Evolutionary conservation across 2,329 filamentous ascomycete species (phyloP).

Genomic region (Teratosphaeriaceae sp.): DNA sequence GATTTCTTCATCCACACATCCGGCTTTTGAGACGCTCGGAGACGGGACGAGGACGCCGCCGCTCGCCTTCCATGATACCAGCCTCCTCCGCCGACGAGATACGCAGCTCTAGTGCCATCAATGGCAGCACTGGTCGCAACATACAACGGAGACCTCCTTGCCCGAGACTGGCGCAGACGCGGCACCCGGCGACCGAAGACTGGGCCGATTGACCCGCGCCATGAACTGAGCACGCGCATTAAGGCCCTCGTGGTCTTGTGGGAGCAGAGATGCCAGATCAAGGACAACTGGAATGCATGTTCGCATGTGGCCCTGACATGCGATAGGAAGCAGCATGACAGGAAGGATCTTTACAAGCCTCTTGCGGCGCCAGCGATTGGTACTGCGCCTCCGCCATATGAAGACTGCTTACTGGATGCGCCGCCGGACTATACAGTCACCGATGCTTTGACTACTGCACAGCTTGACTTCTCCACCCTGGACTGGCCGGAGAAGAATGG

Average conservation of each 20-base stretch:
- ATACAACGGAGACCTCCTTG: conserved; percentile 34
- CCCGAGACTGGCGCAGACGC: conserved; percentile 36
- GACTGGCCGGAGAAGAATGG: neutral
- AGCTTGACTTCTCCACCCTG: neutral
- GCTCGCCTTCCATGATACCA: conserved; percentile 30
- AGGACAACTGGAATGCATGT: too few relatives aligned
- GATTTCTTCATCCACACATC: neutral
- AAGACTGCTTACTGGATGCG: conserved; percentile 36
- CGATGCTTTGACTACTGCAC: conserved; percentile 30
- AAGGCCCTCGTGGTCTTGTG: conserved; percentile 20
- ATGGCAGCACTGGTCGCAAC: conserved; percentile 43
- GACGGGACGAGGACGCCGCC: conserved; percentile 3
- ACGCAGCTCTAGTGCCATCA: conserved; percentile 23
- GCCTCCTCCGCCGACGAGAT: conserved; percentile 20
- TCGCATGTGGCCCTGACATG: too few relatives aligned
- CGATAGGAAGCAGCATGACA: conserved; percentile 1
- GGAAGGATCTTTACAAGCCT: conserved; percentile 3
- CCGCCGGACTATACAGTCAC: conserved; percentile 41
- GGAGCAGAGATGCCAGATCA: conserved; percentile 12
- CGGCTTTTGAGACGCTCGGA: conserved; percentile 4
- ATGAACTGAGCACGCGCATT: conserved; percentile 28
- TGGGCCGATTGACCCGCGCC: conserved; percentile 38
- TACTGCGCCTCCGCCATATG: conserved; percentile 36
- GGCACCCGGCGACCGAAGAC: conserved; percentile 38
- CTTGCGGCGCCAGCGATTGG: neutral